phyloP scores from a whole-genome alignment of 768 basidiomycete genomes.

The Leccinum uliginosum region DNA sequence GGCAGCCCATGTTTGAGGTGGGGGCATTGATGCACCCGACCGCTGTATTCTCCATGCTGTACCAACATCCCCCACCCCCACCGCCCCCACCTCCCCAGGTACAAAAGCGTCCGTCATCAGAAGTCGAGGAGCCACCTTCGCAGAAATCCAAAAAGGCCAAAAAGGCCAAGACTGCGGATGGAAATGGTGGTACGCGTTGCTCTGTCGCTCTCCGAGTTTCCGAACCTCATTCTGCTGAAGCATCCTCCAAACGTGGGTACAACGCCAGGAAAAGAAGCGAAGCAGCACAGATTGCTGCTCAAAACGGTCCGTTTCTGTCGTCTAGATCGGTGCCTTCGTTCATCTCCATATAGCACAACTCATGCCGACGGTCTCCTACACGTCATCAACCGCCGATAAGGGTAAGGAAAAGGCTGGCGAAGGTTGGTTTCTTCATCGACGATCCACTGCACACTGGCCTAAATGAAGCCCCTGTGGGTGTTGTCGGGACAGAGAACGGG shows the following conservation, averaged over 20 bases:
- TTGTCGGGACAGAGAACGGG: conserved; percentile 30
- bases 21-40: conserved; percentile 31
- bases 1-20: conserved; percentile 31
- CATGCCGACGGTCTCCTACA: conserved; percentile 43
- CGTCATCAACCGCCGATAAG: conserved; percentile 34
- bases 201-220: conserved; percentile 2
- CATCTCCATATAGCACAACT: conserved; percentile 37
- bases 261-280: conserved; percentile 71
- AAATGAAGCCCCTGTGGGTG: conserved; percentile 24
- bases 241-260: conserved; percentile 60
- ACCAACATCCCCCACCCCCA: conserved; percentile 26
- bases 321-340: conserved; percentile 11
- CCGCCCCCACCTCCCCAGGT: conserved; percentile 24
- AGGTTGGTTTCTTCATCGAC: conserved; percentile 26
- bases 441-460: conserved; percentile 1
- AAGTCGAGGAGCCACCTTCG: conserved; percentile 37
- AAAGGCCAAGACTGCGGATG: conserved; percentile 34
- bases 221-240: conserved; percentile 18
- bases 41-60: conserved; percentile 25
- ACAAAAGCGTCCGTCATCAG: conserved; percentile 36
- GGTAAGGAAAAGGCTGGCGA: conserved; percentile 43
- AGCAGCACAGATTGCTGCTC: conserved; percentile 58
- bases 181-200: conserved; percentile 29
- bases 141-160: conserved; percentile 48
- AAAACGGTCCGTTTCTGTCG: conserved; percentile 46